Conservation (phyloP, 345 rosid species). For the Eutrema japonicum region DNA sequence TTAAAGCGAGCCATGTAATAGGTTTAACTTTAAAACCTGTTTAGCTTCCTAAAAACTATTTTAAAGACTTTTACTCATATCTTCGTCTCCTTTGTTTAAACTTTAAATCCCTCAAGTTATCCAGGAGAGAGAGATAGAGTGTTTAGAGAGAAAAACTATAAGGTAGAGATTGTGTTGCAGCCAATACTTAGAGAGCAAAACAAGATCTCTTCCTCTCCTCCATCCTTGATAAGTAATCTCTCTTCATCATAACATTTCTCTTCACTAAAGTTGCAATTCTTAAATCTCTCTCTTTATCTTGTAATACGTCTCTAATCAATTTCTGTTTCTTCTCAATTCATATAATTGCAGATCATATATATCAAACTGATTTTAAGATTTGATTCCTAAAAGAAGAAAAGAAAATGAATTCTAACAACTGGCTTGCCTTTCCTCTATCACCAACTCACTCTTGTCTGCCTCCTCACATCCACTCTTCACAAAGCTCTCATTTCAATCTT, state of each 20-base stretch:
- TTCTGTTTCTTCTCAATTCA: slow-evolving; percentile 6
- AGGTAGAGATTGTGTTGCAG: slow-evolving; percentile 36
- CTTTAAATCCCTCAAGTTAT: slow-evolving; percentile 40
- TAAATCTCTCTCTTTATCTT: slow-evolving; percentile 6
- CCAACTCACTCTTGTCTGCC: slow-evolving; percentile 76
- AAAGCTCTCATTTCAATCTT: slow-evolving; percentile 75
- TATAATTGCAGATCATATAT: slow-evolving; percentile 29
- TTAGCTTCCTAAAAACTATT: slow-evolving; percentile 47
- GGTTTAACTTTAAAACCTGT: slow-evolving; percentile 39
- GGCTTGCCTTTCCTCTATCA: slow-evolving; percentile 97
- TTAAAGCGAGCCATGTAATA: slow-evolving; percentile 42
- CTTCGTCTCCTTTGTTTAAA: slow-evolving; percentile 43
- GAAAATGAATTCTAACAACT: slow-evolving; percentile 90
- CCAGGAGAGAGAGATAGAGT: slow-evolving; percentile 13
- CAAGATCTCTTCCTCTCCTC: slow-evolving; percentile 33
- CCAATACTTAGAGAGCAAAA: slow-evolving; percentile 20
- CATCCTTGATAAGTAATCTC: slow-evolving; percentile 32
- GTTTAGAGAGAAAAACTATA: slow-evolving; percentile 30
- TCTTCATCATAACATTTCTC: slow-evolving; percentile 11
- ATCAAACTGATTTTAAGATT: slow-evolving; percentile 24
- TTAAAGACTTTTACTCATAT: slow-evolving; percentile 37
- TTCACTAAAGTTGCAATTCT: neutral
- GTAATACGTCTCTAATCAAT: neutral
- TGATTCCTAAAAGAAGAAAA: neutral
- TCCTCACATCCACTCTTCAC: slow-evolving; percentile 71